Evolutionary conservation across 129 eudicot genomes (phyloP), one percentile per base, ranked within the genome.

Genomic region (Oenanthe sinensis): DNA sequence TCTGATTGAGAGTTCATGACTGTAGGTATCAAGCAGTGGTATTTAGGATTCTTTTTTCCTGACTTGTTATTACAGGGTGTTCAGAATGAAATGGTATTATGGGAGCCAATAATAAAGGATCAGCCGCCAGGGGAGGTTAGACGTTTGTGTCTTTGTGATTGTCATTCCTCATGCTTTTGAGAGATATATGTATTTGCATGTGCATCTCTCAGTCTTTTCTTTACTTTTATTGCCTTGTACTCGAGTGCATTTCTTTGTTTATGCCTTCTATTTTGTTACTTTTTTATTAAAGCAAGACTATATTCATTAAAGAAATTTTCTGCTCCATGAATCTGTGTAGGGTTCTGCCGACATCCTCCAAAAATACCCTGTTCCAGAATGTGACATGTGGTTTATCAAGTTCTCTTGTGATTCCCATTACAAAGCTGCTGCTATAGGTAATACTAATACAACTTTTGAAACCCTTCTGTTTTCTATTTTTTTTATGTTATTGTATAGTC

Each of bases 41-140:
- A 1, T 30, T 30, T 67, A 30, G 10, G 8, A 63, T 7, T 28
- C 4, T 60, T 60, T 20, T 52, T 60, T 60, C 19, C 8, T 67
- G 14, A 30, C 72, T 28, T 30, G 22, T 67, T 30, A 30, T 22
- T 76, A 47, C 85, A 96, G 99, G 92, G 99, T 83, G 97, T 96
- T 81, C 97, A 96, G 82, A 96, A 89, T 82, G 99, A 96, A 83
- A 88, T 92, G 70, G 88, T 96, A 48, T 77, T 96, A 80, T 96
- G 99, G 99, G 99, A 96, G 81, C 99, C 99, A 63, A 87, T 86
- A 87, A 86, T 96, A 88, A 96, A 92, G 85, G 99, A 92, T 81
- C 97, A 92, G 70, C 92, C 97, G 72, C 97, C 99, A 62, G 97
- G 97, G 75, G 99, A 96, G 99, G 99, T 95, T 81, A 87, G 99